Base-by-base conservation (phyloP, 2,329 filamentous ascomycete species). In the Ploettnerulaceae sp. region DNA sequence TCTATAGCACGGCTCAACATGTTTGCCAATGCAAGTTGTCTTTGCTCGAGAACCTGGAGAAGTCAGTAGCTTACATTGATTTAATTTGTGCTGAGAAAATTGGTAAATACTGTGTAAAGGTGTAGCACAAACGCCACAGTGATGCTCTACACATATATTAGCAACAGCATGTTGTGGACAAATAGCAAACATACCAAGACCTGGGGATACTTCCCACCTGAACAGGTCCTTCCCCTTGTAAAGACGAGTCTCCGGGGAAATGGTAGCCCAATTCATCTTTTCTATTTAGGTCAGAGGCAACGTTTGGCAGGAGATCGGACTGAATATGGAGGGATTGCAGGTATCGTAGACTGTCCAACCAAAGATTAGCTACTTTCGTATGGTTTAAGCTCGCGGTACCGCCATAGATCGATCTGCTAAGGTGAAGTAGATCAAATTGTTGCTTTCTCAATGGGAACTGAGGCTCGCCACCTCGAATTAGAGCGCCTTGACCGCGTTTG, bases 1-100 rank as follows among this genome's bases (percentile, higher is more conserved):
- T 11, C 61, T 48, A 25, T 60, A 60, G 47, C 62, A 64, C 28
- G 62, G 62, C 41, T 64, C 62, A 14, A 63, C 61, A 47, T 64
- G 62, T 34, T 59, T 59, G 7, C 61, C 61, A 35, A 64, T 51
- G 26, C 62, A 64, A 11, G 56, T 53, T 4, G 55, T 55, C 21
- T 61, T 63, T 3, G 61, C 59, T 28, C 61, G 46, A 28, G 55
- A 41, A 53, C 62, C 61, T 64, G 34, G 15, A 29, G 22, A 43
- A 52, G 12, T 55, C 36, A 12, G 34, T 18, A 33, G 37, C 5
- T 21, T 4, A 17, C 17, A 25, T 26, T 25, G 17, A 22, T 17
- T 25, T 5, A n/a, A n/a, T n/a, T 17, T 22, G 4, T 15, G 12
- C 18, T 22, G 32, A 14, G 15, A 9, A 20, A 35, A 18, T 22